phyloP scores from a whole-genome alignment of 2,329 filamentous ascomycete species.

The Whalleya microplaca region DNA sequence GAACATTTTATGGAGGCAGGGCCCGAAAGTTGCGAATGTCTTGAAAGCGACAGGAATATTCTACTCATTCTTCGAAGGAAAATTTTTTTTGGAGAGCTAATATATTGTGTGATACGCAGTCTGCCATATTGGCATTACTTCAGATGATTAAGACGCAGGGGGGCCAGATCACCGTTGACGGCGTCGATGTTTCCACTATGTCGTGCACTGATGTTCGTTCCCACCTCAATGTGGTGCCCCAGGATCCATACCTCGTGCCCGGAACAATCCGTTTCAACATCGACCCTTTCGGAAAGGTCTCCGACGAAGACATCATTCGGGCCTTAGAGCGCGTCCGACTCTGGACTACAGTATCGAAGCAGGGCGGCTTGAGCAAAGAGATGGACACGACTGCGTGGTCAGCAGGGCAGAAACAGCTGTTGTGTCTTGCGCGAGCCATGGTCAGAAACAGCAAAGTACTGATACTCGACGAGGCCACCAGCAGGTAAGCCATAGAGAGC shows the following conservation, averaged over 20 bases:
- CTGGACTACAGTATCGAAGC: slow-evolving; percentile 5
- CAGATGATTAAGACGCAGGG: slow-evolving; percentile 15
- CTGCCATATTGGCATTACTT: slow-evolving; percentile 17
- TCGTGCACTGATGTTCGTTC: slow-evolving; percentile 9
- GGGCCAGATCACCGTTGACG: slow-evolving; percentile 19
- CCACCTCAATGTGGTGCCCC: slow-evolving; percentile 21
- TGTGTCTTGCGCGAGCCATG: slow-evolving; percentile 27
- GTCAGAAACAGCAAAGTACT: slow-evolving; percentile 21
- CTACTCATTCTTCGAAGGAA: too few species aligned
- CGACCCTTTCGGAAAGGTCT: slow-evolving; percentile 9
- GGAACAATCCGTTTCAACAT: slow-evolving; percentile 24
- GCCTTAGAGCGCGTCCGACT: slow-evolving; percentile 10
- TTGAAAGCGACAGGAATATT: too few species aligned
- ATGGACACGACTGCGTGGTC: slow-evolving; percentile 13
- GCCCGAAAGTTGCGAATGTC: too few species aligned
- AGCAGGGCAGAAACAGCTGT: slow-evolving; percentile 20
- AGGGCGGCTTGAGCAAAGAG: slow-evolving; percentile 12
- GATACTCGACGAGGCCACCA: slow-evolving; percentile 31
- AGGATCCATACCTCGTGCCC: slow-evolving; percentile 24
- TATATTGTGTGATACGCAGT: too few species aligned
- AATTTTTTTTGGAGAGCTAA: too few species aligned
- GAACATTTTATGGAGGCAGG: too few species aligned
- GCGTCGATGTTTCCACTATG: slow-evolving; percentile 10
- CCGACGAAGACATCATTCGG: slow-evolving; percentile 7
- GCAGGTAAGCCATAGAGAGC: slow-evolving; percentile 17